phyloP scores from a whole-genome alignment of 164 flowering plant genomes.

The Tetrastigma voinierianum region DNA sequence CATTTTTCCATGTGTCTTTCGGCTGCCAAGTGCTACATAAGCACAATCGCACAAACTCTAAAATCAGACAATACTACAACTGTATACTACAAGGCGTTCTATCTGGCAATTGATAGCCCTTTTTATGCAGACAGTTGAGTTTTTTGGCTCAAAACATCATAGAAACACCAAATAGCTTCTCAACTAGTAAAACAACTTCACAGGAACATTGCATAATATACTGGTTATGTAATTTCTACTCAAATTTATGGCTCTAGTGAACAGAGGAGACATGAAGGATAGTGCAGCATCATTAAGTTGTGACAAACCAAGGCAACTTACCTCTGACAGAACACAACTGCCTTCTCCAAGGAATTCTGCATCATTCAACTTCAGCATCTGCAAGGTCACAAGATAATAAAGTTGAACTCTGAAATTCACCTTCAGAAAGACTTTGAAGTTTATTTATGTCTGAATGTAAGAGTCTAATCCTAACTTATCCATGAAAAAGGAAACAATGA shows the following conservation, averaged over 20 bases:
- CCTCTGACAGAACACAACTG: constrained; percentile 81
- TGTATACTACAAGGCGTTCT: neutral
- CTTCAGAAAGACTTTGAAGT: too few species aligned
- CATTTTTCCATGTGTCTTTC: too few species aligned
- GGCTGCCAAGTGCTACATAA: neutral
- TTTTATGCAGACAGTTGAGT: neutral
- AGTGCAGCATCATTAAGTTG: too few species aligned
- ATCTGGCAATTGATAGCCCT: neutral
- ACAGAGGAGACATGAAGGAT: too few species aligned
- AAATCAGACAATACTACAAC: neutral
- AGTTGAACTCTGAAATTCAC: neutral
- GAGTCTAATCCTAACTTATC: too few species aligned
- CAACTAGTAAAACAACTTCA: neutral
- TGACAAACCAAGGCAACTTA: constrained; percentile 16
- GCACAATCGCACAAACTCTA: neutral
- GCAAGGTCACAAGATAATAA: constrained; percentile 17
- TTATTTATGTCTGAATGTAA: too few species aligned
- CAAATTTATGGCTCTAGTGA: too few species aligned
- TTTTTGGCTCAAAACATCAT: neutral
- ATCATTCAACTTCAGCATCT: constrained; percentile 68
- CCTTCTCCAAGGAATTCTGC: constrained; percentile 93
- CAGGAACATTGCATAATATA: neutral
- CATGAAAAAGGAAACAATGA: too few species aligned
- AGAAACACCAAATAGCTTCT: neutral
- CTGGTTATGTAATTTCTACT: too few species aligned